These are phyloP conservation scores for Theobroma cacao DNA, from an alignment of 345 rosid genomes.

Conservation along the genomic window DNA sequence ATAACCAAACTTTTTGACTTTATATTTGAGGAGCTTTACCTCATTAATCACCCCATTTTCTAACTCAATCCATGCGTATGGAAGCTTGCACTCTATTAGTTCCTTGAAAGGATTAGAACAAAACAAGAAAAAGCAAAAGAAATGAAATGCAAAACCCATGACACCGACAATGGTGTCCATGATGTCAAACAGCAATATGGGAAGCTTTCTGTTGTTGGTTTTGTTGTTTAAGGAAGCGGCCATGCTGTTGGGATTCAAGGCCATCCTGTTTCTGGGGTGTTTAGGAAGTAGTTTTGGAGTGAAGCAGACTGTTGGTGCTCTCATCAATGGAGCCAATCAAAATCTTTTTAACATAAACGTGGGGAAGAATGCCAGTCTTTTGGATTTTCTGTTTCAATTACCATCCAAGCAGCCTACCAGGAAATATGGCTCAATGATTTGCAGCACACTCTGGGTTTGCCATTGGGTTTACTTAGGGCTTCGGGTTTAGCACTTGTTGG, in stretches of 20 bases:
- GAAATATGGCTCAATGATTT: background rate
- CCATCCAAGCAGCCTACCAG: too few relatives aligned
- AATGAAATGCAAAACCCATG: too few relatives aligned
- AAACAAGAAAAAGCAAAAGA: too few relatives aligned
- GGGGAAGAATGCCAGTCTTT: background rate
- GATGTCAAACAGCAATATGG: constrained; percentile 85
- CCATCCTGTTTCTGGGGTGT: constrained; percentile 10
- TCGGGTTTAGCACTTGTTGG: background rate
- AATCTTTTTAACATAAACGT: background rate
- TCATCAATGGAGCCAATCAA: constrained; percentile 7
- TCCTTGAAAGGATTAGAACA: too few relatives aligned
- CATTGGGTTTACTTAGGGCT: too few relatives aligned
- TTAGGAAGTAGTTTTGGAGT: background rate
- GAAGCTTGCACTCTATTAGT: too few relatives aligned
- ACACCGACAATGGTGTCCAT: constrained; percentile 98
- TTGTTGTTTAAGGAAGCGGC: constrained; percentile 1
- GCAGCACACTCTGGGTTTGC: background rate
- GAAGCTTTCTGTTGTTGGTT: constrained; percentile 49
- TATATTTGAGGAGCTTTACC: too few relatives aligned
- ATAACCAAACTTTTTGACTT: too few relatives aligned
- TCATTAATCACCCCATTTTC: too few relatives aligned
- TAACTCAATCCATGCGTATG: too few relatives aligned
- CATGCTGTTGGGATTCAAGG: background rate
- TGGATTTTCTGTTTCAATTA: background rate
- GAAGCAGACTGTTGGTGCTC: background rate